phyloP scores from a whole-genome alignment of 106 monocot genomes.

The Acanthochlamys bracteata region DNA sequence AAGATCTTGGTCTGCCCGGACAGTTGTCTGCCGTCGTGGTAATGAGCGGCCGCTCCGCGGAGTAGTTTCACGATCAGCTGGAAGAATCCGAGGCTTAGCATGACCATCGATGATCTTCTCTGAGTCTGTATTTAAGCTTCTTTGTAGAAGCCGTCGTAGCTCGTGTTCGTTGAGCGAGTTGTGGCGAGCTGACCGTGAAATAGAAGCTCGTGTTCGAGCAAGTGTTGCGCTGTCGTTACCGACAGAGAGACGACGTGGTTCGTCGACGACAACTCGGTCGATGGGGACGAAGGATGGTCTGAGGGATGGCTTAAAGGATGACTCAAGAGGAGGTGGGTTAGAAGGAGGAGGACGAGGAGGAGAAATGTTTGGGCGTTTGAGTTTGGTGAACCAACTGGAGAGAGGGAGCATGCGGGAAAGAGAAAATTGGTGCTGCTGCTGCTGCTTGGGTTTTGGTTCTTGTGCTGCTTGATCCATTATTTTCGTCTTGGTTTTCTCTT shows the following conservation, averaged over 20 bases:
- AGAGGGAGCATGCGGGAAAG: constrained; percentile 10
- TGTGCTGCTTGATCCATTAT: not conserved
- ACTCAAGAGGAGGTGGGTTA: constrained; percentile 6
- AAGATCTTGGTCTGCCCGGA: not conserved
- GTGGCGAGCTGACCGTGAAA: not conserved
- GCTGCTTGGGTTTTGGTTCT: too few species aligned
- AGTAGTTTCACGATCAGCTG: not conserved
- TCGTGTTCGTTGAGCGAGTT: constrained; percentile 6
- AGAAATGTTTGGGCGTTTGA: not conserved
- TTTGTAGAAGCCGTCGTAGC: constrained; percentile 1
- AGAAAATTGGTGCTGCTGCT: not conserved
- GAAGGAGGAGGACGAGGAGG: not conserved
- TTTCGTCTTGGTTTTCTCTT: not conserved
- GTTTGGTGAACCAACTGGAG: constrained; percentile 21
- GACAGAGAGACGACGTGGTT: constrained; percentile 20
- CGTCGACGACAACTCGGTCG: not conserved
- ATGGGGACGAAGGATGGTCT: constrained; percentile 1
- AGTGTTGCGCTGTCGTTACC: constrained; percentile 18
- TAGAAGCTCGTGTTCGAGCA: not conserved
- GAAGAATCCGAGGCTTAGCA: too few species aligned
- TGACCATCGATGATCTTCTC: too few species aligned
- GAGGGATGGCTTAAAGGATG: not conserved
- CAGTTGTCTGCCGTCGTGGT: too few species aligned
- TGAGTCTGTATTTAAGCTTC: not conserved
- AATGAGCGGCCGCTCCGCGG: not conserved